Conservation (phyloP, 2,329 filamentous ascomycete species). For the Aspergillus pseudoviridinutans region DNA sequence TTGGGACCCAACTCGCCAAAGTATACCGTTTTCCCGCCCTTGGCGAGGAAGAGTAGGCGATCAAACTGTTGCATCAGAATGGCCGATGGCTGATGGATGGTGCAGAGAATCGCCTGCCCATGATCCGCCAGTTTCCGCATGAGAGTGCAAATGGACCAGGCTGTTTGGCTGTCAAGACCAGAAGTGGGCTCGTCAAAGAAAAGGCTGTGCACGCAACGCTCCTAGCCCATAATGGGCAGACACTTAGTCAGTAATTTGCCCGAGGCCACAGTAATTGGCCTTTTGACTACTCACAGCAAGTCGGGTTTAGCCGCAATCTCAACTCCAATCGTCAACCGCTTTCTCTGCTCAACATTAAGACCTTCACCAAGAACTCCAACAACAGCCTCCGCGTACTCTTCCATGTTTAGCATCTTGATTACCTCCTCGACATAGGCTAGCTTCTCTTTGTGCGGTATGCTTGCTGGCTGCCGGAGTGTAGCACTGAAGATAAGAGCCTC, state of each 20-base stretch:
- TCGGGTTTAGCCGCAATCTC: conserved; percentile 88
- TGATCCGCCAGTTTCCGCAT: conserved; percentile 83
- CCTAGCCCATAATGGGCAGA: no score
- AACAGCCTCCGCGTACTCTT: conserved; percentile 80
- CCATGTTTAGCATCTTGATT: conserved; percentile 83
- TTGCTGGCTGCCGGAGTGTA: conserved; percentile 75
- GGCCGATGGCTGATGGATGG: conserved; percentile 89
- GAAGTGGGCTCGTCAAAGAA: conserved; percentile 94
- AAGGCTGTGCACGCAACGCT: conserved; percentile 37
- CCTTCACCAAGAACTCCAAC: conserved; percentile 82
- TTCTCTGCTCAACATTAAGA: conserved; percentile 58
- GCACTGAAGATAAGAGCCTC: conserved; percentile 84
- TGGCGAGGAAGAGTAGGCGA: conserved; percentile 57
- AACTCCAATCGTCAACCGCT: conserved; percentile 83
- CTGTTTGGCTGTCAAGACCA: conserved; percentile 84
- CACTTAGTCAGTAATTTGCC: no score
- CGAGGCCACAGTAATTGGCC: no score
- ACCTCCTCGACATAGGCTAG: conserved; percentile 81
- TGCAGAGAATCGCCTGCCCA: conserved; percentile 88
- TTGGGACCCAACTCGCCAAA: conserved; percentile 61
- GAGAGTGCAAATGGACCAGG: conserved; percentile 81
- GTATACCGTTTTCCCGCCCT: conserved; percentile 62
- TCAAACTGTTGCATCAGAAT: conserved; percentile 85
- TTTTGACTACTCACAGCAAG: conserved; percentile 48
- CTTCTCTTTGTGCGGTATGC: conserved; percentile 67